Evolutionary conservation across 305 asterid genomes (phyloP).

Genomic region (Caryopteris hybrid): DNA sequence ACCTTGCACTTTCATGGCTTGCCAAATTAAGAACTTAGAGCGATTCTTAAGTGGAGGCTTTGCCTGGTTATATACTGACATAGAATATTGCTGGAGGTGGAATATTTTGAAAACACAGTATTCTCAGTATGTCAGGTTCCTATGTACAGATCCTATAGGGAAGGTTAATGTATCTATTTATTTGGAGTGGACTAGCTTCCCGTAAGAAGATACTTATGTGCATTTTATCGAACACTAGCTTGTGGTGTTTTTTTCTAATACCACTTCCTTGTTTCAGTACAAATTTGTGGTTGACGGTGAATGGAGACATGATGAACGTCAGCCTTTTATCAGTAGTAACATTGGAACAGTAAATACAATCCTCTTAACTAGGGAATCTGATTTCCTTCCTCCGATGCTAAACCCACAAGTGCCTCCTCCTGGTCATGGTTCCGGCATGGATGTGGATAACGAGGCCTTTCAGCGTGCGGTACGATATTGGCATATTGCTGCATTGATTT

Average conservation of each 20-base stretch:
- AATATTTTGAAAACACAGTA: neutral
- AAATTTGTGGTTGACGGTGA: constrained; percentile 86
- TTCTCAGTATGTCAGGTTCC: neutral
- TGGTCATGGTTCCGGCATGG: constrained; percentile 69
- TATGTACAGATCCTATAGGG: neutral
- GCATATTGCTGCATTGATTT: neutral
- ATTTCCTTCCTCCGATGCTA: constrained; percentile 41
- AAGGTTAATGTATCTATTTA: neutral
- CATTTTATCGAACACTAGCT: neutral
- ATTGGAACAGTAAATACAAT: constrained; percentile 73
- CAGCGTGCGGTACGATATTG: constrained; percentile 61
- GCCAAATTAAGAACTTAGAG: too few relatives aligned
- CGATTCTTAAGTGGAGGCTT: neutral
- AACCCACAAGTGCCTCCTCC: constrained; percentile 49
- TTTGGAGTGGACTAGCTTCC: neutral
- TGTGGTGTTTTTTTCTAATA: neutral
- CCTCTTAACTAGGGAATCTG: constrained; percentile 57
- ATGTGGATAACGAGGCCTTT: constrained; percentile 79
- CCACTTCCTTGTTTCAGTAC: constrained; percentile 42
- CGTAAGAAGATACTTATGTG: constrained; percentile 1
- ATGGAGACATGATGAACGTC: constrained; percentile 83
- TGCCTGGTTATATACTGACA: neutral
- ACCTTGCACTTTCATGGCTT: neutral
- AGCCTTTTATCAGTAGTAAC: constrained; percentile 57
- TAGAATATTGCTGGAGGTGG: neutral